Evolutionary conservation across 2,329 filamentous ascomycete genomes (phyloP), one percentile per base, ranked within the genome.

Genomic region (Pestalotiopsis fici): DNA sequence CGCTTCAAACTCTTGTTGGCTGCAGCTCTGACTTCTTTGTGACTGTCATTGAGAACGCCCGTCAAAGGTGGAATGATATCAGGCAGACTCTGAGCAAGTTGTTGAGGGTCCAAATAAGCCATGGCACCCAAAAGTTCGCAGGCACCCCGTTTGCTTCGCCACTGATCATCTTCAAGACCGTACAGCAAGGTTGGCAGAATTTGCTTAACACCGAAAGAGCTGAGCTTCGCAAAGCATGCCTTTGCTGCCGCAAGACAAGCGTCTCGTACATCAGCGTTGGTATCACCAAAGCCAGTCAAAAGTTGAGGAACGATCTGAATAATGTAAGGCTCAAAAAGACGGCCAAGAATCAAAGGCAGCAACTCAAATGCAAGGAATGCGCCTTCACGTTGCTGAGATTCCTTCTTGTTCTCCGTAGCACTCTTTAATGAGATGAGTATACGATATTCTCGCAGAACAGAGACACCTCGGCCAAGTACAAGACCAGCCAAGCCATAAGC

Each of bases 71-170:
- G 96, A 72, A 99, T 99, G 73, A 99, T 99, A 66, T 97, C 95
- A 2, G 96, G 96, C 74, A 99, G 83, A 78, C 95, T 98, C 73
- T 92, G 87, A 1, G 96, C 94, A 21, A 99, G 87, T 78, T 99
- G 96, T 71, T 98, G 93, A 7, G 97, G 95, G 78, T 98, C 96
- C 37, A 99, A 88, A 78, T 99, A 99, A 4, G 96, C 97, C 96
- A 99, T 99, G 70, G 96, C 96, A 78, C 96, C 96, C 15, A 99
- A 87, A 28, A 97, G 90, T 77, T 99, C 96, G 77, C 96, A 99
- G 65, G 96, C 96, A 73, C 97, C 96, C 83, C 97, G 97, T 82
- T 99, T 98, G 82, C 94, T 98, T 75, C 96, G 92, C 96, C 96
- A 99, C 79, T 98, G 95, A 65, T 93, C 90, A 71, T 99, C 96